A percentile compares a stretch with the other conserved stretches of the same genome.
These are phyloP conservation scores for Colletotrichum aenigma DNA, from an alignment of 2,329 filamentous ascomycete genomes.

Conservation along the genomic window DNA sequence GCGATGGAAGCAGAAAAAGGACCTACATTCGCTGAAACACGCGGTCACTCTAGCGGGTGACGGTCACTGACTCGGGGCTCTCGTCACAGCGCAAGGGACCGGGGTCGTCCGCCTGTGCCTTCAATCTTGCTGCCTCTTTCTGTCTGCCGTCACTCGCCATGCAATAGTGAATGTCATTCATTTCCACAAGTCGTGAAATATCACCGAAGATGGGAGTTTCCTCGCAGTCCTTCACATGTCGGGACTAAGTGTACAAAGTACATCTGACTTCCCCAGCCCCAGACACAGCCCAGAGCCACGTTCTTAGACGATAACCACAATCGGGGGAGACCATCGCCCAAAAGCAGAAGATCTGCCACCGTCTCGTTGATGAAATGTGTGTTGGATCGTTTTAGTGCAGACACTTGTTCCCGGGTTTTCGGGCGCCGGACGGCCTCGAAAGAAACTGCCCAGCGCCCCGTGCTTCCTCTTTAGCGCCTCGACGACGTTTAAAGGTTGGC, in stretches of 20 bases:
- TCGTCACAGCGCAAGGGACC: background rate
- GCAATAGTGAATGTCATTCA: background rate
- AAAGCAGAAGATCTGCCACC: background rate
- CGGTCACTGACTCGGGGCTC: background rate
- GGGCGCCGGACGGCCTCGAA: background rate
- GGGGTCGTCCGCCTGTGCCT: background rate
- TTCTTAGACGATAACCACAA: background rate
- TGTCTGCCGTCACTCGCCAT: background rate
- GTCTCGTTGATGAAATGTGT: background rate
- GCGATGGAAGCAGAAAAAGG: background rate
- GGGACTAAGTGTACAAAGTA: background rate
- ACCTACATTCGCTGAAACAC: conserved; percentile 5
- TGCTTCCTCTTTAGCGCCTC: background rate
- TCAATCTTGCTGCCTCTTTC: background rate
- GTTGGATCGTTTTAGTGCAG: background rate
- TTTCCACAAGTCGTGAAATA: background rate
- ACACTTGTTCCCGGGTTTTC: background rate
- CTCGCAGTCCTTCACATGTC: background rate
- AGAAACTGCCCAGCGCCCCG: background rate
- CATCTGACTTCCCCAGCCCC: background rate
- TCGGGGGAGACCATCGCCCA: background rate
- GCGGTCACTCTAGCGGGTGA: background rate
- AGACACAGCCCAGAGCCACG: background rate
- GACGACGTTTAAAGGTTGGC: background rate
- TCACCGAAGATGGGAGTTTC: background rate